These are phyloP conservation scores for Byssoonygena ceratinophila DNA, from an alignment of 2,329 filamentous ascomycete species.

Conservation along the genomic window DNA sequence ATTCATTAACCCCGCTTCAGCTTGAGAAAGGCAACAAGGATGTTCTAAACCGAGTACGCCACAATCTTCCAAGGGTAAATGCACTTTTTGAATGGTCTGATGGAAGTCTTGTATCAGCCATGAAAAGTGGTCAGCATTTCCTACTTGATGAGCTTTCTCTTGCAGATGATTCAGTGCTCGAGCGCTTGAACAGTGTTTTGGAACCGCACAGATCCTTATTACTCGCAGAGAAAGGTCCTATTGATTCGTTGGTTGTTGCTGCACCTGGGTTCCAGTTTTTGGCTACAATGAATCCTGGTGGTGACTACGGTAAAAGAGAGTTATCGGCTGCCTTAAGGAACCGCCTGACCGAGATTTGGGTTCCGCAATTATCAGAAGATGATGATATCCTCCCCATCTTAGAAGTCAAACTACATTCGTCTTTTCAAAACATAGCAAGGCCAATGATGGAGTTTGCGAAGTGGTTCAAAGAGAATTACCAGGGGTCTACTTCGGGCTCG, in stretches of 20 bases:
- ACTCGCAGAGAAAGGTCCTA: conserved; percentile 83
- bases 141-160: conserved; percentile 95
- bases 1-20: conserved; percentile 40
- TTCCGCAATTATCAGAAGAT: conserved; percentile 71
- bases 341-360: conserved; percentile 98
- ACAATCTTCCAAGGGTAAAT: conserved; percentile 54
- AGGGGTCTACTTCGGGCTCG: conserved; percentile 62
- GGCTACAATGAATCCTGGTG: conserved; percentile 97
- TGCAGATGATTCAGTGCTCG: conserved; percentile 91
- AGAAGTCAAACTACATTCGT: conserved; percentile 55
- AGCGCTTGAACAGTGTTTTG: conserved; percentile 90
- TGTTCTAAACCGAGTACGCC: conserved; percentile 36
- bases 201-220: conserved; percentile 78
- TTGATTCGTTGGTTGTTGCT: conserved; percentile 69
- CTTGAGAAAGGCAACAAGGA: conserved; percentile 40
- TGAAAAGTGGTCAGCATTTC: conserved; percentile 83
- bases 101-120: conserved; percentile 83
- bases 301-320: conserved; percentile 96
- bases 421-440: conserved; percentile 49
- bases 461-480: conserved; percentile 78
- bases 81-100: conserved; percentile 95
- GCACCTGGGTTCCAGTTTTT: conserved; percentile 82
- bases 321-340: conserved; percentile 90
- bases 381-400: conserved; percentile 86
- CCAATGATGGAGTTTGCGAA: conserved; percentile 76